Evolutionary conservation across 768 basidiomycete genomes (phyloP), one percentile per base, ranked within the genome.

Genomic region (Tulasnella calospora): DNA sequence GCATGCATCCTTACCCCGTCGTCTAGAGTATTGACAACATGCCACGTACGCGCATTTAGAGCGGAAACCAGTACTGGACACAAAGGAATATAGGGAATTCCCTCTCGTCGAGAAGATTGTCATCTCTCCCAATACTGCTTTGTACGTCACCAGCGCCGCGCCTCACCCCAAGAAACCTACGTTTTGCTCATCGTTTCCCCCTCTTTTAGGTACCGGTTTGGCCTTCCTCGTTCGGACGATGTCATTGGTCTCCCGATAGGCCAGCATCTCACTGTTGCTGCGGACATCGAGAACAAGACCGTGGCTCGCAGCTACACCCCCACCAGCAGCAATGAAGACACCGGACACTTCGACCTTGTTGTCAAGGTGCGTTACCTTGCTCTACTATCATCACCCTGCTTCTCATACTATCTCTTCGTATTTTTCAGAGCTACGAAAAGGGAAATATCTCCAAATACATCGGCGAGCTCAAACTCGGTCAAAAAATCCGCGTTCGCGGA

Each of bases 401-500:
- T 71, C 40, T 38, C 35, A 30, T 3, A 41, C 13, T 3, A 27
- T 77, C 19, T 8, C n/a, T 75, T 51, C 1, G 3, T 6, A 67
- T 13, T 27, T 47, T 71, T 38, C 70, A 98, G 96, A 90, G 95
- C 9, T 99, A 99, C 83, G 97, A 98, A 83, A 92, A 94, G 84
- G 98, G 98, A 79, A 99, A 99, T 87, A 94, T 99, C 83, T 99
- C 98, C 13, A 90, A 91, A 80, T 90, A 94, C 85, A 87, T 99
- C 82, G 88, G 90, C 19, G 86, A 89, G 69, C 89, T 98, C 83
- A 94, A 92, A 80, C 88, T 96, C 57, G 96, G 96, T 79, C 92
- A 99, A 86, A 92, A 88, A 72, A 88, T 98, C 81, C 91, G 90
- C 81, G 89, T 99, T 87, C 97, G 96, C 85, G 98, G 98, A 1